Percentiles rank a stretch among this genome's conserved stretches.
These are phyloP conservation scores for Saturnispora dispora DNA, from an alignment of 805 yeast species.

Conservation along the genomic window DNA sequence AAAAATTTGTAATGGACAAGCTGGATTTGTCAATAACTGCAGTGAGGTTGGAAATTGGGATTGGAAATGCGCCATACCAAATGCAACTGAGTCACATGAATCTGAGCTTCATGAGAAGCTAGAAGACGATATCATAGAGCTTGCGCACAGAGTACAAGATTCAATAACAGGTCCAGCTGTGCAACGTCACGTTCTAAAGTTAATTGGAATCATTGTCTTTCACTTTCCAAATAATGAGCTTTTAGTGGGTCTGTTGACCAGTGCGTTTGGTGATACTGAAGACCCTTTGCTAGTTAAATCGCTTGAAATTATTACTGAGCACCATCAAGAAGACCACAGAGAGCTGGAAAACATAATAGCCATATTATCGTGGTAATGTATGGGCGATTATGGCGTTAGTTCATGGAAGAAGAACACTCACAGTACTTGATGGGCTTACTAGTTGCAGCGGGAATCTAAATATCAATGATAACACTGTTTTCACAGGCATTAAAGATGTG, in stretches of 20 bases:
- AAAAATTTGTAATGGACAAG: background rate
- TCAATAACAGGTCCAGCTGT: background rate
- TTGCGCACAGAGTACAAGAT: background rate
- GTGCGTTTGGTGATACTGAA: background rate
- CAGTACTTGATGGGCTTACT: background rate
- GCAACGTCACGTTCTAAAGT: background rate
- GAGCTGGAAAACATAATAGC: background rate
- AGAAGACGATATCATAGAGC: background rate
- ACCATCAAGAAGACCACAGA: background rate
- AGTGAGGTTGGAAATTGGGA: background rate
- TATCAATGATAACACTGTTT: background rate
- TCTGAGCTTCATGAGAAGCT: background rate
- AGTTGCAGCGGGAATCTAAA: background rate
- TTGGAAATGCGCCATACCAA: background rate
- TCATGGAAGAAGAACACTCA: background rate
- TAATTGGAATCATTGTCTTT: background rate
- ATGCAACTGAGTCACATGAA: background rate
- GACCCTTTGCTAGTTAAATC: background rate
- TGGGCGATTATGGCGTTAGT: background rate
- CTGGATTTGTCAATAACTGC: background rate
- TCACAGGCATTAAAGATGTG: background rate
- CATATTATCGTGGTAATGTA: background rate
- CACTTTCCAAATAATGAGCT: background rate
- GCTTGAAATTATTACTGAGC: background rate
- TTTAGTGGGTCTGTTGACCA: background rate